These are phyloP conservation scores for Tylopilus sp. DNA, from an alignment of 768 basidiomycete species.

Conservation along the genomic window DNA sequence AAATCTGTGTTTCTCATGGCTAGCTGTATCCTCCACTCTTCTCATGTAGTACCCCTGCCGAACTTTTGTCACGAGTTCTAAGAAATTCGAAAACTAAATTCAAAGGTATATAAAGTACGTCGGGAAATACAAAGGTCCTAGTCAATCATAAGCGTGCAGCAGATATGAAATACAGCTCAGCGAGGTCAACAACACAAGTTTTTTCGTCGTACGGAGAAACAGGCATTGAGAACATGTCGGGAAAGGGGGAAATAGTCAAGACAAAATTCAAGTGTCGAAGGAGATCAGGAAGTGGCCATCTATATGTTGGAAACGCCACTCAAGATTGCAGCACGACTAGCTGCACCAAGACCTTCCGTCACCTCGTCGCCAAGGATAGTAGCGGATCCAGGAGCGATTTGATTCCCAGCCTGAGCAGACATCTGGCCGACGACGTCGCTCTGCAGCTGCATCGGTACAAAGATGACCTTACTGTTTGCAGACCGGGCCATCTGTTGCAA, in stretches of 20 bases:
- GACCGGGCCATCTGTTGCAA: conserved; percentile 93
- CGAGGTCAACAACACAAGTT: not conserved
- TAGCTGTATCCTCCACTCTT: conserved; percentile 10
- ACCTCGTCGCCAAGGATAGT: conserved; percentile 18
- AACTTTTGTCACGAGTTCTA: not conserved
- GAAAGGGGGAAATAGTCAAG: not conserved
- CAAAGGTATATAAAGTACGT: conserved; percentile 12
- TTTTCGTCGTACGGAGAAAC: not conserved
- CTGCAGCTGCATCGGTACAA: conserved; percentile 90
- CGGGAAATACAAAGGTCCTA: not conserved
- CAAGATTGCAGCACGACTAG: conserved; percentile 26
- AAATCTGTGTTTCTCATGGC: conserved; percentile 9
- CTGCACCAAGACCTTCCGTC: conserved; percentile 23
- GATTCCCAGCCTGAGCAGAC: conserved; percentile 15
- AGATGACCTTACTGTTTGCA: conserved; percentile 87
- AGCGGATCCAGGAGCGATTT: conserved; percentile 23
- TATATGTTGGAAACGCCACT: conserved; percentile 24
- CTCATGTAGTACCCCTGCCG: conserved; percentile 2
- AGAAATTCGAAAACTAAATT: conserved; percentile 1
- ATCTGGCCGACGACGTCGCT: conserved; percentile 62
- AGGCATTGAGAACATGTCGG: not conserved
- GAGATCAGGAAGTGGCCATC: not conserved
- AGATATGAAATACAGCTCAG: conserved; percentile 15
- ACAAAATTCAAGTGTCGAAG: not conserved
- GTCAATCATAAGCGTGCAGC: not conserved